These are phyloP conservation scores for Cladosporium sp. DNA, from an alignment of 2,329 filamentous ascomycete genomes.

Conservation along the genomic window DNA sequence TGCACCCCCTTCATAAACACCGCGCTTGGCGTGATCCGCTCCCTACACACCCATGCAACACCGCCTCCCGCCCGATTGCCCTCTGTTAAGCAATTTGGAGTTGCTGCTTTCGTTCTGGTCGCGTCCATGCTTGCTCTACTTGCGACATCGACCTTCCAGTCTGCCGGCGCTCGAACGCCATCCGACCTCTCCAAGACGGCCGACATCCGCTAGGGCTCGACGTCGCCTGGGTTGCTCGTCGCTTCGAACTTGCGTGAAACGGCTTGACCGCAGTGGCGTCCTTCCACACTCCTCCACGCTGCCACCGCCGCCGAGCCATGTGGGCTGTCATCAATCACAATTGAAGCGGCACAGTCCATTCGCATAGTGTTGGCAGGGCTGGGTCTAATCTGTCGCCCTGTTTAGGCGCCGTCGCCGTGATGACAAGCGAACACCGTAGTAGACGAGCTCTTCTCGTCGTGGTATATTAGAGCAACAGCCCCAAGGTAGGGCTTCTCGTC, in stretches of 20 bases:
- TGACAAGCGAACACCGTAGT: slow-evolving; percentile 3
- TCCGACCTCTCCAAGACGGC: slow-evolving; percentile 1
- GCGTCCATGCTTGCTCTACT: slow-evolving; percentile 5
- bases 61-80: not conserved
- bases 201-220: not conserved
- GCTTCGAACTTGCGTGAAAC: slow-evolving; percentile 13
- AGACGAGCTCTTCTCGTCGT: not conserved
- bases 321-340: slow-evolving; percentile 13
- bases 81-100: not conserved
- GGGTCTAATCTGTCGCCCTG: slow-evolving; percentile 1
- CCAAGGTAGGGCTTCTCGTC: slow-evolving; percentile 12
- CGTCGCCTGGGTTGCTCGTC: not conserved
- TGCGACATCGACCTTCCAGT: slow-evolving; percentile 13
- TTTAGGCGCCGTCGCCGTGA: slow-evolving; percentile 13
- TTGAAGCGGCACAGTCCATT: not conserved
- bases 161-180: not conserved
- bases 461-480: slow-evolving; percentile 12
- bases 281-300: not conserved
- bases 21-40: slow-evolving; percentile 1
- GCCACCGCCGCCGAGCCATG: slow-evolving; percentile 1
- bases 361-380: not conserved
- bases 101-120: not conserved
- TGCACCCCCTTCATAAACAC: slow-evolving; percentile 15
- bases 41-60: too few species aligned
- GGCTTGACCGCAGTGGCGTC: slow-evolving; percentile 2